These are phyloP conservation scores for Camelina hispida DNA, from an alignment of 345 rosid genomes.

Conservation along the genomic window DNA sequence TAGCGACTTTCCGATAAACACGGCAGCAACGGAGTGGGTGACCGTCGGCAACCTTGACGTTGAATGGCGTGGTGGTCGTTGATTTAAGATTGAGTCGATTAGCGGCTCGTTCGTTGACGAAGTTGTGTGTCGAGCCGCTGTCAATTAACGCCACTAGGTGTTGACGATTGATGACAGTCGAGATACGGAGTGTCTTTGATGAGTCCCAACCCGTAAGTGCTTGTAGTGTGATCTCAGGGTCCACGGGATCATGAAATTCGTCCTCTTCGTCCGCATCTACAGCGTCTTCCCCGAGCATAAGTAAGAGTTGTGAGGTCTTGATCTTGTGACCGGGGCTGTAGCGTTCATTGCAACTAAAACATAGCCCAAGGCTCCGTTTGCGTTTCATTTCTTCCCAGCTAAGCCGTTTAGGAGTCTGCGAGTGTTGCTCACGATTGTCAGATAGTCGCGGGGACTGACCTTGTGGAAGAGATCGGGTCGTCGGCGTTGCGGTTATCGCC, in stretches of 20 bases:
- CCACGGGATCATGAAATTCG: neutral
- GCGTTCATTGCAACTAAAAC: neutral
- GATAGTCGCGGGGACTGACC: too few species aligned
- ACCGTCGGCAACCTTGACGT: neutral
- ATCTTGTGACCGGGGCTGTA: neutral
- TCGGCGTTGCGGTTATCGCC: fast-evolving
- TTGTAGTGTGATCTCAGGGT: neutral
- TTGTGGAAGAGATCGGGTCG: too few species aligned
- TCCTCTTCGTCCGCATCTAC: neutral
- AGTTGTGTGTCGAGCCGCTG: neutral
- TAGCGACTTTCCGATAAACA: too few species aligned
- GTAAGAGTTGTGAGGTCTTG: neutral
- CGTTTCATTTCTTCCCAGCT: neutral
- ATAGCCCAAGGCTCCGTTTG: neutral
- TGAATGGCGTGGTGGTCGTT: fast-evolving
- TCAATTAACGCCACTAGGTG: fast-evolving
- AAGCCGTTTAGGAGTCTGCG: neutral
- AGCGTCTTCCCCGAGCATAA: neutral
- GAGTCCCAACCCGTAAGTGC: neutral
- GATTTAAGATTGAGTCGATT: too few species aligned
- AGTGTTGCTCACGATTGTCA: too few species aligned
- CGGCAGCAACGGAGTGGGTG: neutral
- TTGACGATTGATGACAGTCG: fast-evolving
- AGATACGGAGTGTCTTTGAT: fast-evolving
- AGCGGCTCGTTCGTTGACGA: neutral